A percentile compares a stretch with the other conserved stretches of the same genome.
Evolutionary conservation across 2,329 filamentous ascomycete genomes (phyloP).

Genomic region (Acarospora socialis): DNA sequence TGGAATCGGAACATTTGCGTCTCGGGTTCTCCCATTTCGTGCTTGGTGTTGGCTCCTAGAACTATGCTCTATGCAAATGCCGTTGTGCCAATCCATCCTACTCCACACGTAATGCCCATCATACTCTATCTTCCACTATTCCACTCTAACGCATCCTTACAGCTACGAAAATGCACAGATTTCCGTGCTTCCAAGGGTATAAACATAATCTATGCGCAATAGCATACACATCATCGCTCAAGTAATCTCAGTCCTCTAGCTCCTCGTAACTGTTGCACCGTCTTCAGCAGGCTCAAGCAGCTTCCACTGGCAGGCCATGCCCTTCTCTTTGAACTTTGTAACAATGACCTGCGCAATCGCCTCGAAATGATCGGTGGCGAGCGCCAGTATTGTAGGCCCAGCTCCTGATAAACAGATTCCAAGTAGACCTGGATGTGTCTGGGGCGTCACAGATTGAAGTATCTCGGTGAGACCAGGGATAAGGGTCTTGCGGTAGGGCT

Average conservation of each 20-base stretch:
- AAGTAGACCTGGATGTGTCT: conserved; percentile 71
- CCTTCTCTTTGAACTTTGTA: conserved; percentile 30
- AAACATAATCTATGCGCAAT: no score
- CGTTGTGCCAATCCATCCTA: no score
- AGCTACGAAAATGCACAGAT: no score
- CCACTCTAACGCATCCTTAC: no score
- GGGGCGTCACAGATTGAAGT: conserved; percentile 77
- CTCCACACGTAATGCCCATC: no score
- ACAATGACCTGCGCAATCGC: conserved; percentile 43
- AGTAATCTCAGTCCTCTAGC: conserved; percentile 14
- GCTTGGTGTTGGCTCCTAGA: no score
- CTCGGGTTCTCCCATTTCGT: no score
- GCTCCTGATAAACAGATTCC: conserved; percentile 93
- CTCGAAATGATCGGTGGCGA: conserved; percentile 82
- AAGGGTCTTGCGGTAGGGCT: conserved; percentile 82
- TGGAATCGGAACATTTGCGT: no score
- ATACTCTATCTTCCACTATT: no score
- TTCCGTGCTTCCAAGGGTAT: no score
- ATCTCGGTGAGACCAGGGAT: conserved; percentile 89
- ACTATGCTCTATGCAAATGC: no score
- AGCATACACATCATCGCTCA: no score
- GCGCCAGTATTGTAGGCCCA: conserved; percentile 83
- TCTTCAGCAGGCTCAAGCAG: conserved; percentile 75
- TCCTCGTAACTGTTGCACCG: conserved; percentile 25
- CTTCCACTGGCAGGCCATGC: conserved; percentile 73